phyloP scores from a whole-genome alignment of 2,329 filamentous ascomycete species.

The Pezicula carpinea region DNA sequence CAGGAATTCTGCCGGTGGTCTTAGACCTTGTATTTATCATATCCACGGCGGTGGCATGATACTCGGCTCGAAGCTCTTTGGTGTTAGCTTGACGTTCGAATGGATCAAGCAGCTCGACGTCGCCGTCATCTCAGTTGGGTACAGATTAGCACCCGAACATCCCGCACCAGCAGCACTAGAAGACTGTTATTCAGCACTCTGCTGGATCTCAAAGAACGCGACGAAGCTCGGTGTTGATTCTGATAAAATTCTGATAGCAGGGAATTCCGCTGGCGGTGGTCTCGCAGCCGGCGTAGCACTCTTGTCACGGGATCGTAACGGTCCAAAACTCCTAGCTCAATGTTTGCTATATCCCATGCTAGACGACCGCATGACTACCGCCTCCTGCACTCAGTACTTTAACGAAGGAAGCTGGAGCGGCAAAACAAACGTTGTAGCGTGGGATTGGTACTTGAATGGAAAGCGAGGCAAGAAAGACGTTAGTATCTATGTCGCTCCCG shows the following conservation, averaged over 20 bases:
- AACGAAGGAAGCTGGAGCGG: slow-evolving; percentile 28
- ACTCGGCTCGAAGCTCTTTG: slow-evolving; percentile 16
- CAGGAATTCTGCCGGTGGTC: background rate
- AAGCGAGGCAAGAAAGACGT: slow-evolving; percentile 24
- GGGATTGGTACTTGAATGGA: slow-evolving; percentile 28
- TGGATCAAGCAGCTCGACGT: slow-evolving; percentile 42
- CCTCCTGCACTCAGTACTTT: slow-evolving; percentile 25
- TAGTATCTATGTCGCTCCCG: slow-evolving; percentile 28
- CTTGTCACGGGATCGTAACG: slow-evolving; percentile 36
- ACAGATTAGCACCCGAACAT: slow-evolving; percentile 45
- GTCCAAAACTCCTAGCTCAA: slow-evolving; percentile 32
- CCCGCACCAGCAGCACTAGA: slow-evolving; percentile 20
- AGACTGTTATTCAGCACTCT: slow-evolving; percentile 36
- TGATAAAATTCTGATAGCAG: slow-evolving; percentile 47
- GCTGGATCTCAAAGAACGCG: slow-evolving; percentile 29
- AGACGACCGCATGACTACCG: slow-evolving; percentile 32
- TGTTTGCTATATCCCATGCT: slow-evolving; percentile 38
- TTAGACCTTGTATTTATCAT: slow-evolving; percentile 28
- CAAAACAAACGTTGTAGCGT: slow-evolving; percentile 26
- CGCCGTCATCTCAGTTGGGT: slow-evolving; percentile 49
- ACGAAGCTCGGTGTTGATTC: slow-evolving; percentile 36
- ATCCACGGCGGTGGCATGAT: slow-evolving; percentile 46
- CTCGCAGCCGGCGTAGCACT: slow-evolving; percentile 49
- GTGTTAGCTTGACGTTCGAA: slow-evolving; percentile 35
- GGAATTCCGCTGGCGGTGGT: slow-evolving; percentile 53